phyloP scores from a whole-genome alignment of 176 grass and related monocot species.

The Themeda triandra region DNA sequence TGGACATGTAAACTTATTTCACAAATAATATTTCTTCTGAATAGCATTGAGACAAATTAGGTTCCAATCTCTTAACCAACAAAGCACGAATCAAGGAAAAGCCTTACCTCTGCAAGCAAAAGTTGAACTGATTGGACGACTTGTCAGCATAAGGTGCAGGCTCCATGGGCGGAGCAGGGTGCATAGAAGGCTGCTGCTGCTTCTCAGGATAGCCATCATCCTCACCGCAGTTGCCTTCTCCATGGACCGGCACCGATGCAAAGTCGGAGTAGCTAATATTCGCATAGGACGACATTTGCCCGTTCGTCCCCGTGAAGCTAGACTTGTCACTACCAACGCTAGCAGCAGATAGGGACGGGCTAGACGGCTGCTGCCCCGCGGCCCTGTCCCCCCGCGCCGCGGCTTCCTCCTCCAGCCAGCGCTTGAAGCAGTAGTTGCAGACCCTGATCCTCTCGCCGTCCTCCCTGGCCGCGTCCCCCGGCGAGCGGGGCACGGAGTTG shows the following conservation, averaged over 20 bases:
- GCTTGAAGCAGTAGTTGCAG: slow-evolving; percentile 83
- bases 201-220: slow-evolving; percentile 44
- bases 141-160: slow-evolving; percentile 32
- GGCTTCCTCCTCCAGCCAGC: slow-evolving; percentile 54
- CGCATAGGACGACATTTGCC: slow-evolving; percentile 40
- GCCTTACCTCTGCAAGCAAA: slow-evolving; percentile 78
- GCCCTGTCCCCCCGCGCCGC: slow-evolving; percentile 2
- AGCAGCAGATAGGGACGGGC: slow-evolving; percentile 43
- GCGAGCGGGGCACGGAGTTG: slow-evolving; percentile 54
- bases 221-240: slow-evolving; percentile 1
- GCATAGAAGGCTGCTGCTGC: slow-evolving; percentile 41
- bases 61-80: not conserved
- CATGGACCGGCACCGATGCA: slow-evolving; percentile 22
- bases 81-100: slow-evolving; percentile 17
- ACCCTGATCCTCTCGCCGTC: slow-evolving; percentile 77
- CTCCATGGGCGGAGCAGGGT: slow-evolving; percentile 15
- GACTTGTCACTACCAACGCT: slow-evolving; percentile 72
- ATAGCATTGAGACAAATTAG: not conserved
- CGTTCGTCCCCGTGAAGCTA: slow-evolving; percentile 46
- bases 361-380: slow-evolving; percentile 16
- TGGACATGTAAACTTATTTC: not conserved
- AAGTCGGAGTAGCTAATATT: slow-evolving; percentile 41
- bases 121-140: slow-evolving; percentile 46
- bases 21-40: not conserved
- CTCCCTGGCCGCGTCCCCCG: slow-evolving; percentile 34